These are phyloP conservation scores for Suillus ampliporus DNA, from an alignment of 768 basidiomycete genomes.

Conservation along the genomic window DNA sequence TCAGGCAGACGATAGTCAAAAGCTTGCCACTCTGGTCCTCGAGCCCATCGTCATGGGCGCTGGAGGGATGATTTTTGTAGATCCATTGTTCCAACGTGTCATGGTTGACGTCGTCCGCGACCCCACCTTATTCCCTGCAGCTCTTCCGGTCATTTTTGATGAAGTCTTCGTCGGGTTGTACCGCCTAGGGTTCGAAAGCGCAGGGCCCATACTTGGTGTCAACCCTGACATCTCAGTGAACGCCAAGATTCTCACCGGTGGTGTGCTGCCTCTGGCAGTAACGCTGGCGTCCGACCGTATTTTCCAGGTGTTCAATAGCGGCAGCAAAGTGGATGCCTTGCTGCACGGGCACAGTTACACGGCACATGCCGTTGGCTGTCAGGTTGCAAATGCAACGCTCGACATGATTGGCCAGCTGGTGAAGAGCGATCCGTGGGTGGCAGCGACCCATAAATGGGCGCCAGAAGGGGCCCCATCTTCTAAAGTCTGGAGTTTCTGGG, in stretches of 20 bases:
- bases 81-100: conserved; percentile 93
- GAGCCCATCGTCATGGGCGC: conserved; percentile 96
- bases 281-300: conserved; percentile 84
- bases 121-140: conserved; percentile 42
- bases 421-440: conserved; percentile 59
- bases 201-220: conserved; percentile 68
- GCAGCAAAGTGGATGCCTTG: conserved; percentile 81
- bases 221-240: conserved; percentile 89
- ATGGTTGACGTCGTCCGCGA: conserved; percentile 82
- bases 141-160: conserved; percentile 92
- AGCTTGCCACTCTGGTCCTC: conserved; percentile 78
- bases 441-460: conserved; percentile 65
- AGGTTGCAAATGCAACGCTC: conserved; percentile 85
- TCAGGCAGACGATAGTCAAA: conserved; percentile 47
- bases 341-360: conserved; percentile 97
- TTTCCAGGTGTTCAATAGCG: conserved; percentile 79
- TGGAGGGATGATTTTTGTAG: conserved; percentile 96
- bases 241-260: conserved; percentile 94
- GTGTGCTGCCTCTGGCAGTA: conserved; percentile 83
- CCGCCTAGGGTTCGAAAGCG: conserved; percentile 77
- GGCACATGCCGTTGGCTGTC: conserved; percentile 91
- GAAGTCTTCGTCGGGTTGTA: conserved; percentile 96
- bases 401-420: conserved; percentile 60
- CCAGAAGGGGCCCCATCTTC: conserved; percentile 21
- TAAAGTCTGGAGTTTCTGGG: conserved; percentile 88